Evolutionary conservation across 139 green algal species (phyloP).

Genomic region (Volvox africanus): DNA sequence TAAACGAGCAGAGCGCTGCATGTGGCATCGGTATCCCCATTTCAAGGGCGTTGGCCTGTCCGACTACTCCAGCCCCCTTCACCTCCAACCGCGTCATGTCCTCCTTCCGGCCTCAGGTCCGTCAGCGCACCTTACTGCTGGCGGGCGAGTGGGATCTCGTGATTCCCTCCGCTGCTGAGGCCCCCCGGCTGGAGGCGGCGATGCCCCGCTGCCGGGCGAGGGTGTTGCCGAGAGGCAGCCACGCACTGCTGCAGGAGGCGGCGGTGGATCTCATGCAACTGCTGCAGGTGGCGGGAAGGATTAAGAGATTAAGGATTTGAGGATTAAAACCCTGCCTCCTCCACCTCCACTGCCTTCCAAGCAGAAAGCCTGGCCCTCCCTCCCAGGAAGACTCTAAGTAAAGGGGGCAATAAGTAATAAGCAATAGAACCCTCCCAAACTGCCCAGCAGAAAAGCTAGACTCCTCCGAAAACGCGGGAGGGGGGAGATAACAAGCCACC

Average conservation of each 20-base stretch:
- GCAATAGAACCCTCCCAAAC: too few species aligned
- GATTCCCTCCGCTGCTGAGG: slow-evolving; percentile 77
- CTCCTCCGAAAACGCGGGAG: too few species aligned
- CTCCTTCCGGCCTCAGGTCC: slow-evolving; percentile 50
- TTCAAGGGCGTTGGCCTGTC: not conserved
- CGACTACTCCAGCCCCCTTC: not conserved
- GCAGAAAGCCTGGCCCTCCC: too few species aligned
- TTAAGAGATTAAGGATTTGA: too few species aligned
- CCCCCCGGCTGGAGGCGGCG: slow-evolving; percentile 58
- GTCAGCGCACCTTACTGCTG: slow-evolving; percentile 81
- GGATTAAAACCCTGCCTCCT: too few species aligned
- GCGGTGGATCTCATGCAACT: slow-evolving; percentile 80
- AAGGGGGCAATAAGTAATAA: too few species aligned
- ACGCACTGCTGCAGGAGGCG: slow-evolving; percentile 88
- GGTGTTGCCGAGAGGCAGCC: slow-evolving; percentile 64
- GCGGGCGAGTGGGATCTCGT: slow-evolving; percentile 59
- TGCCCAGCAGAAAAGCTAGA: too few species aligned
- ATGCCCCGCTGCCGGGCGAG: slow-evolving; percentile 64
- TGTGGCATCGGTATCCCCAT: not conserved
- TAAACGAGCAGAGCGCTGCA: too few species aligned
- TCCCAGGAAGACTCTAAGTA: too few species aligned
- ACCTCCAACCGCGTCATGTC: not conserved
- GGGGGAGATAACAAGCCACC: too few species aligned
- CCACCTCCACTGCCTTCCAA: too few species aligned
- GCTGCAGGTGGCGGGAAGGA: slow-evolving; percentile 54